Percentiles rank a stretch among this genome's conserved stretches.
These are phyloP conservation scores for Lachancea lanzarotensis DNA, from an alignment of 805 yeast genomes.

Conservation along the genomic window DNA sequence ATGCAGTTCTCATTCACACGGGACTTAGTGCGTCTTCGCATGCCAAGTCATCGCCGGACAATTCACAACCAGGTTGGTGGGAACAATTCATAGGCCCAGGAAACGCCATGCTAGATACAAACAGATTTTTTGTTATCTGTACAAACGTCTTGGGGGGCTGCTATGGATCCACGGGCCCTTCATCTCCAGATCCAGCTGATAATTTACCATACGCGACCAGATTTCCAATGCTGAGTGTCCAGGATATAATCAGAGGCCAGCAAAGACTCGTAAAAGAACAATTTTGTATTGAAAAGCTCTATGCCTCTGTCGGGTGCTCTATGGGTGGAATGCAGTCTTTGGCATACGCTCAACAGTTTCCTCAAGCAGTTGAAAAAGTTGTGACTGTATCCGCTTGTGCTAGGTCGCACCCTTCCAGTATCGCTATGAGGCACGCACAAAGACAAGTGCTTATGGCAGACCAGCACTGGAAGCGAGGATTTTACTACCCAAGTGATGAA, in stretches of 20 bases:
- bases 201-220: constrained; percentile 69
- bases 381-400: constrained; percentile 90
- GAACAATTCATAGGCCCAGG: constrained; percentile 88
- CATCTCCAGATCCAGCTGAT: constrained; percentile 67
- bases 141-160: constrained; percentile 93
- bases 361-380: constrained; percentile 64
- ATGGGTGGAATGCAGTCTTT: constrained; percentile 99
- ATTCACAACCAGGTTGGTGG: constrained; percentile 88
- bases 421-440: constrained; percentile 89
- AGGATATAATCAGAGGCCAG: constrained; percentile 91
- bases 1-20: constrained; percentile 77
- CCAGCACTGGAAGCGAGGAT: constrained; percentile 91
- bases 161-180: constrained; percentile 92
- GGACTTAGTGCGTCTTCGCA: constrained; percentile 93
- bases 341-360: constrained; percentile 80
- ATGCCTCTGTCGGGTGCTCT: constrained; percentile 83
- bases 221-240: constrained; percentile 78
- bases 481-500: constrained; percentile 52
- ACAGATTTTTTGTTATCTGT: constrained; percentile 75
- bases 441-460: constrained; percentile 92
- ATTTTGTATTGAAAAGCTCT: constrained; percentile 56
- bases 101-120: constrained; percentile 62
- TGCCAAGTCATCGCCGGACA: constrained; percentile 72
- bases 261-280: constrained; percentile 55
- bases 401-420: constrained; percentile 87